Evolutionary conservation across 768 basidiomycete genomes (phyloP).

Genomic region (Termitomyces sp.): DNA sequence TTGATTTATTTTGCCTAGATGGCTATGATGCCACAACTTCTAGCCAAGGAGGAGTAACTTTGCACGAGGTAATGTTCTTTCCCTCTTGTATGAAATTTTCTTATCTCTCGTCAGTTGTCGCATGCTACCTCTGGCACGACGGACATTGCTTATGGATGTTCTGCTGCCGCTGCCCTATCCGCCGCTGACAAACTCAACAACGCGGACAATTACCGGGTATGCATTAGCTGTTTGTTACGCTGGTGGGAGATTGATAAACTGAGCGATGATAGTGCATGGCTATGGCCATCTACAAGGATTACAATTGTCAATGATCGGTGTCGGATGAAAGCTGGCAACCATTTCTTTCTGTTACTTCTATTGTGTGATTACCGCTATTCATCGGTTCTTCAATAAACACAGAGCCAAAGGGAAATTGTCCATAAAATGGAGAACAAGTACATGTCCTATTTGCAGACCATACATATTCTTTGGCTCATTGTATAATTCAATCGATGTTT

Average conservation of each 20-base stretch:
- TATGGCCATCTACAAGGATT: neutral
- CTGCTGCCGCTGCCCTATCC: neutral
- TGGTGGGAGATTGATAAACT: neutral
- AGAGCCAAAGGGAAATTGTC: too few relatives aligned
- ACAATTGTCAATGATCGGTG: neutral
- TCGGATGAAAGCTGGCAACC: neutral
- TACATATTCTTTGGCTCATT: too few relatives aligned
- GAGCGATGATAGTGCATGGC: neutral
- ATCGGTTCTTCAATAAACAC: too few relatives aligned
- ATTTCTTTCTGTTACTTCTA: too few relatives aligned
- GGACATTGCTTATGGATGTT: neutral
- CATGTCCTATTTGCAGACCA: too few relatives aligned
- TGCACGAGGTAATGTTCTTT: neutral
- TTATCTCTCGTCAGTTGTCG: neutral
- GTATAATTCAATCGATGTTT: too few relatives aligned
- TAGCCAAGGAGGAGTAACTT: neutral
- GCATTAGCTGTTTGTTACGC: neutral
- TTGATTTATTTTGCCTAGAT: neutral
- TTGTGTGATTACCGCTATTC: too few relatives aligned
- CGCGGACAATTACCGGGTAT: neutral
- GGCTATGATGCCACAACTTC: neutral
- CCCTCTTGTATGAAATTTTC: neutral
- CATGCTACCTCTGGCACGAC: neutral
- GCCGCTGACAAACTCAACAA: neutral
- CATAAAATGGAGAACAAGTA: too few relatives aligned